Percentiles rank a stretch among this genome's conserved stretches.
phyloP scores from a whole-genome alignment of 2,329 filamentous ascomycete species.

The Sclerotiophoma versabilis region DNA sequence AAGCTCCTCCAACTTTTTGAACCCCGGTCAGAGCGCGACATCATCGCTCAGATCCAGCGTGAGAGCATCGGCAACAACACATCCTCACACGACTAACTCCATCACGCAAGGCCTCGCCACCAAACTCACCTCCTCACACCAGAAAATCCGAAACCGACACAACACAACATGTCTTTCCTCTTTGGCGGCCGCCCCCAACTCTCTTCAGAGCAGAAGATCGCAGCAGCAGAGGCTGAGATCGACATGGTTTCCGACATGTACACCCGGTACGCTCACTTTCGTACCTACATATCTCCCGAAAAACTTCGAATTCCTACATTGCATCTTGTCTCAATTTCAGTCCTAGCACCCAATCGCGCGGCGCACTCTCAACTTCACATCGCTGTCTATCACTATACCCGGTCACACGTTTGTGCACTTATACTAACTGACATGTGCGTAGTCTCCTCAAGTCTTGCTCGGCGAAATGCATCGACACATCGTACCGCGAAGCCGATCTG shows the following conservation, averaged over 20 bases:
- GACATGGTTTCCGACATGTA: constrained; percentile 98
- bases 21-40: constrained; percentile 17
- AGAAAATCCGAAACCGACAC: background rate
- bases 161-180: constrained; percentile 46
- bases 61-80: constrained; percentile 5
- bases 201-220: constrained; percentile 95
- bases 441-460: constrained; percentile 89
- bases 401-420: background rate
- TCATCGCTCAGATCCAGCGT: constrained; percentile 11
- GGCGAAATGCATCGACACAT: constrained; percentile 88
- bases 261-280: constrained; percentile 87
- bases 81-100: background rate
- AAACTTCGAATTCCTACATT: background rate
- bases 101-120: background rate
- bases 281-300: too few species aligned
- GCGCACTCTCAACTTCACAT: too few species aligned
- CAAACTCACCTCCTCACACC: background rate
- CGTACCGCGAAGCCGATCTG: constrained; percentile 94
- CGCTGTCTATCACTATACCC: too few species aligned
- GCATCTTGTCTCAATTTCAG: background rate
- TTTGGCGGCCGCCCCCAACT: constrained; percentile 77
- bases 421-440: constrained; percentile 7
- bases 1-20: constrained; percentile 17
- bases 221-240: constrained; percentile 94
- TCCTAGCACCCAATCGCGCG: too few species aligned